Conservation (phyloP, 2,329 filamentous ascomycete genomes). For the Diplocarpon rosae region DNA sequence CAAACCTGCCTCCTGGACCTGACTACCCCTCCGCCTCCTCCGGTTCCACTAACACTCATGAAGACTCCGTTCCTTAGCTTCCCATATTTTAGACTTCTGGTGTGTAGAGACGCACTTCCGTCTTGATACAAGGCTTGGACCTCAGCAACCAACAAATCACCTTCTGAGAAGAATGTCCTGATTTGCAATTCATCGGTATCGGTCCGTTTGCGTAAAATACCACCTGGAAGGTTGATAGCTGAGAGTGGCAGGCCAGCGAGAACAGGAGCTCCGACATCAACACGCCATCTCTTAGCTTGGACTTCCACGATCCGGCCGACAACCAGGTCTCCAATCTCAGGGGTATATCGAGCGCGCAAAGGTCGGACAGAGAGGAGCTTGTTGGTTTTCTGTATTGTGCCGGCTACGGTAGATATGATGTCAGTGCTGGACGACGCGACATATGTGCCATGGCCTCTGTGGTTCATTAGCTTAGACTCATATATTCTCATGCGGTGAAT, state of each 20-base stretch:
- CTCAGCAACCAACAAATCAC: slow-evolving; percentile 87
- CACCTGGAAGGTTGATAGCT: slow-evolving; percentile 89
- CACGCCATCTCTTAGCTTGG: slow-evolving; percentile 86
- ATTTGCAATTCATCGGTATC: slow-evolving; percentile 97
- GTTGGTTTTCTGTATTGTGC: slow-evolving; percentile 86
- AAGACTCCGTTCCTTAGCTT: slow-evolving; percentile 93
- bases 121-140: slow-evolving; percentile 84
- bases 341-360: slow-evolving; percentile 83
- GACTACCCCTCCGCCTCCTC: slow-evolving; percentile 71
- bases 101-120: slow-evolving; percentile 80
- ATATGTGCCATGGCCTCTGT: slow-evolving; percentile 86
- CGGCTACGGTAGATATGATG: slow-evolving; percentile 84
- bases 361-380: slow-evolving; percentile 89
- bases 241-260: slow-evolving; percentile 77
- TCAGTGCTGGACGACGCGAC: slow-evolving; percentile 48
- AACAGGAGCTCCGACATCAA: slow-evolving; percentile 82
- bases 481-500: background rate
- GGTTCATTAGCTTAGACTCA: slow-evolving; percentile 11
- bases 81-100: slow-evolving; percentile 81
- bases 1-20: slow-evolving; percentile 78
- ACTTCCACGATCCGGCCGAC: slow-evolving; percentile 91
- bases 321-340: slow-evolving; percentile 92
- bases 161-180: slow-evolving; percentile 91
- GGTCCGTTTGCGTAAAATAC: slow-evolving; percentile 81
- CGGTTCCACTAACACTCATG: slow-evolving; percentile 67